Percentiles rank a stretch among this genome's conserved stretches.
phyloP scores from a whole-genome alignment of 2,329 filamentous ascomycete genomes.

The Trichoderma semiorbis region DNA sequence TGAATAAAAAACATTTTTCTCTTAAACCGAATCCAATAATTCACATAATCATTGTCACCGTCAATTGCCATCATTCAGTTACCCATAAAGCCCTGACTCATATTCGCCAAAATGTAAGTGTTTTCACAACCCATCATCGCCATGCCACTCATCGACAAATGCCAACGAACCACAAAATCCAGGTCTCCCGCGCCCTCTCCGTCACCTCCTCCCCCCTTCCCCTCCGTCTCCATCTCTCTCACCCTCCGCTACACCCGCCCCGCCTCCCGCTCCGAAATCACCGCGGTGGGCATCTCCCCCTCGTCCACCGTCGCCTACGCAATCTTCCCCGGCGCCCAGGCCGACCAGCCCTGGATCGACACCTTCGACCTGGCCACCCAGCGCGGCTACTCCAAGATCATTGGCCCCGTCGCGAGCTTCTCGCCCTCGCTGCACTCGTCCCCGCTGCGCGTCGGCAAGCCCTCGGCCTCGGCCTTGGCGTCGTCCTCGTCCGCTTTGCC shows the following conservation, averaged over 20 bases:
- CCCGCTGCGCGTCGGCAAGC: not conserved
- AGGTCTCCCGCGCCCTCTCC: slow-evolving; percentile 4
- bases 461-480: not conserved
- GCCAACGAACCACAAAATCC: not conserved
- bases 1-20: not conserved
- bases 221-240: slow-evolving; percentile 22
- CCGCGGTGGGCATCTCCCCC: slow-evolving; percentile 31
- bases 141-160: not conserved
- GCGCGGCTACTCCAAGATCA: slow-evolving; percentile 30
- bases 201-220: slow-evolving; percentile 4
- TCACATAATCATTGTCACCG: not conserved
- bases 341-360: slow-evolving; percentile 36
- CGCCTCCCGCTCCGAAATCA: slow-evolving; percentile 32
- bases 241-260: slow-evolving; percentile 28
- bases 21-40: not conserved
- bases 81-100: not conserved
- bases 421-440: not conserved
- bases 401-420: slow-evolving; percentile 33
- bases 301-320: slow-evolving; percentile 28
- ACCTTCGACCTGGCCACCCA: slow-evolving; percentile 31
- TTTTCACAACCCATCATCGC: not conserved
- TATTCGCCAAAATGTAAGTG: slow-evolving; percentile 6
- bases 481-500: not conserved
- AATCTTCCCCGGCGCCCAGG: slow-evolving; percentile 30
- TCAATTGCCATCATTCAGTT: not conserved